These are phyloP conservation scores for Moesziomyces antarcticus DNA, from an alignment of 1,284 basidiomycete species.

Conservation along the genomic window DNA sequence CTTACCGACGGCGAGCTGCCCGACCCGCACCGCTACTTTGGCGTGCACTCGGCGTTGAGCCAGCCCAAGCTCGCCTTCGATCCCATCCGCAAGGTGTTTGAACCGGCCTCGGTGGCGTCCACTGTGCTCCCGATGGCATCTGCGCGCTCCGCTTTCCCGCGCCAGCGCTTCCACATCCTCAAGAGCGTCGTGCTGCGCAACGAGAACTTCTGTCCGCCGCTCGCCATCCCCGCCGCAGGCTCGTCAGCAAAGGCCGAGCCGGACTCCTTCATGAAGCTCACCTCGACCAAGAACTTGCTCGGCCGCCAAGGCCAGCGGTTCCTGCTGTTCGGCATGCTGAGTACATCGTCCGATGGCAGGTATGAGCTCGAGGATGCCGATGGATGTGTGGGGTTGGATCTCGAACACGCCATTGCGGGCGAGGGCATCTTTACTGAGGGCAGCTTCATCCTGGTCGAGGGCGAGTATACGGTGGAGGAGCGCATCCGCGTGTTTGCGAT, in stretches of 20 bases:
- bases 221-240: constrained; percentile 34
- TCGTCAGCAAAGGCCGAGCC: constrained; percentile 15
- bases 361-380: constrained; percentile 94
- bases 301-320: constrained; percentile 91
- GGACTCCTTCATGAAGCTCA: constrained; percentile 73
- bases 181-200: constrained; percentile 61
- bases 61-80: constrained; percentile 95
- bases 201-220: constrained; percentile 65
- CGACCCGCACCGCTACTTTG: constrained; percentile 85
- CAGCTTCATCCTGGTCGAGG: constrained; percentile 92
- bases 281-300: constrained; percentile 93
- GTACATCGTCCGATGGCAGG: constrained; percentile 87
- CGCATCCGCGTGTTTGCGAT: constrained; percentile 89
- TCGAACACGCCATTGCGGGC: constrained; percentile 83
- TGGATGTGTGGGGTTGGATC: constrained; percentile 87
- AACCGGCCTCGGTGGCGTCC: constrained; percentile 63
- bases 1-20: constrained; percentile 72
- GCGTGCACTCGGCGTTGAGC: constrained; percentile 87
- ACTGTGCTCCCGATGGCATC: constrained; percentile 52
- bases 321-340: constrained; percentile 91
- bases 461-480: constrained; percentile 92
- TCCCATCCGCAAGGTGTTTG: constrained; percentile 82
- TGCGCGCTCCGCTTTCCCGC: constrained; percentile 43
- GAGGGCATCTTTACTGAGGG: constrained; percentile 98
- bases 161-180: constrained; percentile 59